A percentile compares a stretch with the other conserved stretches of the same genome.
phyloP scores from a whole-genome alignment of 2,329 filamentous ascomycete species.

The Nannizziopsis barbatae region DNA sequence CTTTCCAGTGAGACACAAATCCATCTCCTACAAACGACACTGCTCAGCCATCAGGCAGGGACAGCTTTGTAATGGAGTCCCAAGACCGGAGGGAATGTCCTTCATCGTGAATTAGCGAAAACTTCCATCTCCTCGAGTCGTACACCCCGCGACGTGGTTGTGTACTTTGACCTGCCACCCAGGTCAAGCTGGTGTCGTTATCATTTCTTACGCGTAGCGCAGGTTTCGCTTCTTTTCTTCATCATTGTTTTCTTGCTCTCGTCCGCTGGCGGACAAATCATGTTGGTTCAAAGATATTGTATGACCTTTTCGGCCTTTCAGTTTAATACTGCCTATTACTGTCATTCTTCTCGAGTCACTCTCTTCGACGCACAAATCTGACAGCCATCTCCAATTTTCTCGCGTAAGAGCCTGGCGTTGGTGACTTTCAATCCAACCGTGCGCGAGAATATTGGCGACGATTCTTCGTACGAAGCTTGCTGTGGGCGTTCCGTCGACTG shows the following conservation, averaged over 20 bases:
- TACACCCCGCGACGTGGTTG: too few species aligned
- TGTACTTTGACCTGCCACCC: too few species aligned
- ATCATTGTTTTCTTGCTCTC: background rate
- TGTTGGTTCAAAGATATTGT: background rate
- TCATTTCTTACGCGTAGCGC: too few species aligned
- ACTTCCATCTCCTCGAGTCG: too few species aligned
- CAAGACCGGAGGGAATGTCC: too few species aligned
- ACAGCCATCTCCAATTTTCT: constrained; percentile 45
- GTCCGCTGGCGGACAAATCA: background rate
- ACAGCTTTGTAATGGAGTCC: too few species aligned
- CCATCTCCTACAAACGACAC: too few species aligned
- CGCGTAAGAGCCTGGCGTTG: constrained; percentile 65
- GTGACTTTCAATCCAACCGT: constrained; percentile 80
- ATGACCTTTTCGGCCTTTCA: background rate
- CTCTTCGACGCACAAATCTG: constrained; percentile 28
- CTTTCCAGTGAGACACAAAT: too few species aligned
- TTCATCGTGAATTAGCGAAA: too few species aligned
- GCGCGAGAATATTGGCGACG: constrained; percentile 23
- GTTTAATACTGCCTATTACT: background rate
- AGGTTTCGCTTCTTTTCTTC: too few species aligned
- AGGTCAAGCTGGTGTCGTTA: too few species aligned
- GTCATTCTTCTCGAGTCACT: constrained; percentile 4
- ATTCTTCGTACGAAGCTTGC: constrained; percentile 1
- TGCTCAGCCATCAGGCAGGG: too few species aligned
- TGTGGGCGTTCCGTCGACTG: constrained; percentile 11